A percentile compares a stretch with the other conserved stretches of the same genome.
Conservation (phyloP, 2,329 filamentous ascomycete species). For the Cladosporium sp. region DNA sequence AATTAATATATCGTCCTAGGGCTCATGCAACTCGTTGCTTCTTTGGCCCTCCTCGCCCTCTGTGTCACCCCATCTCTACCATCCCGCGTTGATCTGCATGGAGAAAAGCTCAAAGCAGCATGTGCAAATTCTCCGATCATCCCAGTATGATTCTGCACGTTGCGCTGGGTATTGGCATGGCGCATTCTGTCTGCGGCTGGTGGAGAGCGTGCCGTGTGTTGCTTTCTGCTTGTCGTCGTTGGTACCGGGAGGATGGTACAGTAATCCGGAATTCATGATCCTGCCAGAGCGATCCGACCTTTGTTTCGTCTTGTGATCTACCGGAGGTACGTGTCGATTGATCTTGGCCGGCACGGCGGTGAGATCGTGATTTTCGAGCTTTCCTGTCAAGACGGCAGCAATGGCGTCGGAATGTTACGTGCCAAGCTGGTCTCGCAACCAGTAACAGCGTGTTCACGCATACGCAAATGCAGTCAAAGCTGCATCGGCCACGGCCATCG, state of each 20-base stretch:
- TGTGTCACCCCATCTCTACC: background rate
- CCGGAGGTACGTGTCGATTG: background rate
- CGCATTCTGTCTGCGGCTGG: slow-evolving; percentile 8
- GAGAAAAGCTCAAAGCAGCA: background rate
- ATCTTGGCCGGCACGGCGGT: background rate
- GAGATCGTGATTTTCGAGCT: background rate
- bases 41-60: background rate
- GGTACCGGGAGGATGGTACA: background rate
- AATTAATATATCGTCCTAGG: background rate
- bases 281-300: background rate
- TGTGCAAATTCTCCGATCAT: background rate
- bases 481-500: background rate
- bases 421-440: background rate
- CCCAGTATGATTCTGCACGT: background rate
- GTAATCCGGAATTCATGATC: background rate
- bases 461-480: background rate
- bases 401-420: background rate
- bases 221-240: background rate
- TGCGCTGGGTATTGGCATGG: slow-evolving; percentile 15
- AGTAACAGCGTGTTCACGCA: background rate
- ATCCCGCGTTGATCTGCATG: background rate
- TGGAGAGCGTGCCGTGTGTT: slow-evolving; percentile 1
- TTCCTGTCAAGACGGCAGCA: background rate
- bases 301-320: background rate
- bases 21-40: background rate